These are phyloP conservation scores for Thuja plicata DNA, from an alignment of 83 land plant genomes.

Conservation along the genomic window DNA sequence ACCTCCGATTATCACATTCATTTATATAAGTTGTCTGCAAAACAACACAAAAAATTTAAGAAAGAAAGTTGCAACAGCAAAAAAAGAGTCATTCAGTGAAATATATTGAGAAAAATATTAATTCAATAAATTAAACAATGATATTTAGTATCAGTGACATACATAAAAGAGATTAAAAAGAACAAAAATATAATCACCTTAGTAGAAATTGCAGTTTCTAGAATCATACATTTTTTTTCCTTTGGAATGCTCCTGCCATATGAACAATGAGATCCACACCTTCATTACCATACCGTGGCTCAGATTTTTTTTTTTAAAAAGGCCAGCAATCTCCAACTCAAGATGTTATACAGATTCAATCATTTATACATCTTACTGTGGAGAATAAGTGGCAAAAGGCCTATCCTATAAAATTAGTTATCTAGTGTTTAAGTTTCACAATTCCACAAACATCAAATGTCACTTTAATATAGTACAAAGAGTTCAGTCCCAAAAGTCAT, in stretches of 20 bases:
- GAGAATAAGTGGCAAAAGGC: neutral
- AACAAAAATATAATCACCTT: constrained; percentile 38
- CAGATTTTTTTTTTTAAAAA: neutral
- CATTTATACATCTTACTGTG: constrained; percentile 1
- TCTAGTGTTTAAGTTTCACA: neutral
- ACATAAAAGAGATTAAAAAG: neutral
- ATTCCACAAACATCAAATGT: neutral
- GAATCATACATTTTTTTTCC: constrained; percentile 65
- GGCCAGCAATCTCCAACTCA: neutral
- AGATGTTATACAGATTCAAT: neutral
- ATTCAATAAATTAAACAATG: neutral
- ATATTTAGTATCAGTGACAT: neutral
- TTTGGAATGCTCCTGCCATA: constrained; percentile 94
- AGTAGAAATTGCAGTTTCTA: constrained; percentile 82
- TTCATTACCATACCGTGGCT: constrained; percentile 26
- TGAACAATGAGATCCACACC: constrained; percentile 90
- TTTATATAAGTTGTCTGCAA: constrained; percentile 85
- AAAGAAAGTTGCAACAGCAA: neutral
- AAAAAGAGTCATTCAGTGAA: neutral
- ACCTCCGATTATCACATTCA: constrained; percentile 87
- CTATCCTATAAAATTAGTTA: neutral
- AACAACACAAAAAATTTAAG: neutral
- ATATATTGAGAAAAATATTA: neutral
- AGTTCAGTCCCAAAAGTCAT: neutral
- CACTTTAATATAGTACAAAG: neutral